These are phyloP conservation scores for Phytopythium aichiense DNA, from an alignment of 352 stramenopile genomes.

Conservation along the genomic window DNA sequence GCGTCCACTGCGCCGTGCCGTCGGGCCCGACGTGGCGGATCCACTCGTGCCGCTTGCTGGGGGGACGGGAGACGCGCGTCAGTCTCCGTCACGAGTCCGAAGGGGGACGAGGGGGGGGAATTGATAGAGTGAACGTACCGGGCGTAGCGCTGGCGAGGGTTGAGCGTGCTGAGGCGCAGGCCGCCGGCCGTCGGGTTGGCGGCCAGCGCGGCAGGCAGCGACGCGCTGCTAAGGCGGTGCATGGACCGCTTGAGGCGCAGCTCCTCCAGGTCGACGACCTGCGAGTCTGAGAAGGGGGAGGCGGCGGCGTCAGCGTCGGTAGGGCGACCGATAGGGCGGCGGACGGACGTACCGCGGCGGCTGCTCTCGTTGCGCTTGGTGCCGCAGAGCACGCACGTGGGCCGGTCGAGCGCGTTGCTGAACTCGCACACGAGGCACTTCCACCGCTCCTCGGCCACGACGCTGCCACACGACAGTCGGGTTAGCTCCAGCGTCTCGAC, in stretches of 20 bases:
- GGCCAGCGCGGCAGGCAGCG: slow-evolving; percentile 11
- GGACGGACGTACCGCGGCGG: neutral
- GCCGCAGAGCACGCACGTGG: slow-evolving; percentile 60
- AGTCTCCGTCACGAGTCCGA: neutral
- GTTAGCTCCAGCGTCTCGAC: neutral
- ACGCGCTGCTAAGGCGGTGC: slow-evolving; percentile 7
- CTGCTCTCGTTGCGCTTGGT: slow-evolving; percentile 44
- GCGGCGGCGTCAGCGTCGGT: neutral
- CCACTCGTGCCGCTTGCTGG: slow-evolving; percentile 76
- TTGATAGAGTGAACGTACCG: slow-evolving; percentile 9
- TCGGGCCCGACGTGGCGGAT: slow-evolving; percentile 55
- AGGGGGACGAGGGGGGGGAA: neutral
- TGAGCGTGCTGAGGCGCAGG: slow-evolving; percentile 56
- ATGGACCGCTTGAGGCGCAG: slow-evolving; percentile 17
- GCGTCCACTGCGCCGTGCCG: slow-evolving; percentile 70
- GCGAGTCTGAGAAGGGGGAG: neutral
- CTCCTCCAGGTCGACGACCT: slow-evolving; percentile 7
- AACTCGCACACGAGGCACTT: slow-evolving; percentile 79
- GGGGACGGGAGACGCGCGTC: neutral
- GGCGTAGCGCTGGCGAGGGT: slow-evolving; percentile 72
- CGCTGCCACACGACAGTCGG: neutral
- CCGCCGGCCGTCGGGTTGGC: slow-evolving; percentile 8
- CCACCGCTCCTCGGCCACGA: slow-evolving; percentile 63
- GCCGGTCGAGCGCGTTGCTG: slow-evolving; percentile 61
- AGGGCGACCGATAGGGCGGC: too few relatives aligned